Evolutionary conservation across 371 early-diverging fungal species (phyloP), one percentile per base, ranked within the genome.

Genomic region (Blakeslea trispora): DNA sequence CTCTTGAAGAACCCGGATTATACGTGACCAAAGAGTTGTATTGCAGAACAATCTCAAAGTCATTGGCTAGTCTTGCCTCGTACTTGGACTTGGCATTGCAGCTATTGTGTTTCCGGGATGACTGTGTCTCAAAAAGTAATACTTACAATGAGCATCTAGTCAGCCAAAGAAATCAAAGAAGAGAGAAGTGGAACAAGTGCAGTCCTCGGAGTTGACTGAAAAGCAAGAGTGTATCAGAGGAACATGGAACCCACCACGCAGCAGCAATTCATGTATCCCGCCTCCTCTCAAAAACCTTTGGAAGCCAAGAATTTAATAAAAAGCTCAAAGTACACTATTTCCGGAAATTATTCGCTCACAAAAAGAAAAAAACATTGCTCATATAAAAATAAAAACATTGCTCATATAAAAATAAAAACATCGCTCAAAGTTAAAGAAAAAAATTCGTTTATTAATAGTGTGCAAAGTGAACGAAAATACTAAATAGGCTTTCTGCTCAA

Each of bases 301-400:
- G 47, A 55, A 47, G 47, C 24, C 55, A 46, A 47, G 37, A 53
- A 53, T 21, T 32, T 45, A 53, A 53, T 45, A 53, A 45, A 53
- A 44, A 28, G 41, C 23, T 41, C 34, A 45, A 53, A 53, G 44
- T 44, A n/a, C n/a, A n/a, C n/a, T n/a, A n/a, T n/a, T n/a, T n/a
- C n/a, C n/a, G n/a, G n/a, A n/a, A n/a, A n/a, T n/a, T n/a, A n/a
- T n/a, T n/a, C n/a, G n/a, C n/a, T n/a, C n/a, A n/a, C n/a, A n/a
- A n/a, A n/a, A n/a, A n/a, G n/a, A n/a, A n/a, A n/a, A n/a, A n/a
- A n/a, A n/a, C n/a, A n/a, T n/a, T n/a, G n/a, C n/a, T n/a, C n/a
- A n/a, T n/a, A n/a, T n/a, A n/a, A n/a, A n/a, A n/a, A n/a, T n/a
- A n/a, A n/a, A n/a, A n/a, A n/a, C n/a, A n/a, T n/a, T n/a, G n/a